Evolutionary conservation across 176 grass and related monocot genomes (phyloP), one percentile per base, ranked within the genome.

Genomic region (Sorghum bicolor): DNA sequence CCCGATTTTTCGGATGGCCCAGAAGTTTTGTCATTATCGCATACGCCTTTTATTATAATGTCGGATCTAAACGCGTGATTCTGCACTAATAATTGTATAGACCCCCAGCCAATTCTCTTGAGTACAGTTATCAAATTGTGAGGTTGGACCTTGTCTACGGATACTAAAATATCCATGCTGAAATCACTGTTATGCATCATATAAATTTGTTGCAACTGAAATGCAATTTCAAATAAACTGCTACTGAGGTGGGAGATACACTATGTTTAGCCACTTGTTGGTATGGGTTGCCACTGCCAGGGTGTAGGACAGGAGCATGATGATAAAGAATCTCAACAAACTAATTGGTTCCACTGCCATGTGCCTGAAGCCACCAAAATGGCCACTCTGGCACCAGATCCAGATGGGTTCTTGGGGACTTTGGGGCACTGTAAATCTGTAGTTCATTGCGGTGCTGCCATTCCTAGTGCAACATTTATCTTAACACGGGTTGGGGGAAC

Each of bases 21-120:
- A 22, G 73, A 79, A 78, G 43, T 90, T 86, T 90, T 78, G 73
- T 90, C 88, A 78, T 65, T 67, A 74, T 82, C 29, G 8, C 32
- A 24, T 17, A 28, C 8, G 5, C 79, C 45, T 67, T 31, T 31
- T 86, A 72, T 65, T 82, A 53, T 86, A 86, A 66, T 86, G 64
- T 16, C 63, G 14, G 57, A 77, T 82, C 55, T 86, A 17, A 47
- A 50, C 22, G 43, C 17, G 37, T 55, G 72, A 86, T 72, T 28
- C 70, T 34, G 24, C 31, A 4, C 34, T 1, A 8, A 32, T 77
- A 61, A 10, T 86, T 77, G 73, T 67, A 47, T 85, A 81, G 19
- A n/a, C 34, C 63, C 2, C 30, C 37, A 31, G 32, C 6, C 52
- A 61, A 39, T 69, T 38, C 24, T 67, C 16, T 79, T 64, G 57